Evolutionary conservation across 352 stramenopile genomes (phyloP).

Genomic region (Globisporangium uncinulatum): DNA sequence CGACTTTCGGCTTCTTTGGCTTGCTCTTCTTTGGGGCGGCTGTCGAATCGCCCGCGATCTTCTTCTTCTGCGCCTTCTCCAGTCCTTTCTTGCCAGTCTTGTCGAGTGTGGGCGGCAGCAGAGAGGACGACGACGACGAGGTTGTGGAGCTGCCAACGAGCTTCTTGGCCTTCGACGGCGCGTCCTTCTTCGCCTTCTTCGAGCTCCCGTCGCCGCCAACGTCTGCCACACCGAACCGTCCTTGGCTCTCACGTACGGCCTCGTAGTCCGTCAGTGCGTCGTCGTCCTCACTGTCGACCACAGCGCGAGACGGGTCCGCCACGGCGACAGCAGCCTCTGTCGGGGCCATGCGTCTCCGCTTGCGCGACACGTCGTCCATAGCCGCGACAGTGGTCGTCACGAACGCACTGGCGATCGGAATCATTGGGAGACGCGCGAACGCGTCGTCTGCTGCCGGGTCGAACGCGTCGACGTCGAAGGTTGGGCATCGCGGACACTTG

Average conservation of each 20-base stretch:
- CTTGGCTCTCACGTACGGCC: constrained; percentile 8
- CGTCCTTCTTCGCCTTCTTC: constrained; percentile 43
- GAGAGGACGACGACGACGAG: too few relatives aligned
- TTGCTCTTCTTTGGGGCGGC: constrained; percentile 10
- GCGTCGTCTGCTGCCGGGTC: constrained; percentile 30
- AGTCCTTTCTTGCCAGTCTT: constrained; percentile 27
- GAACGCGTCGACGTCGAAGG: constrained; percentile 60
- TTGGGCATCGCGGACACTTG: constrained; percentile 55
- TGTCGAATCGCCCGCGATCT: constrained; percentile 7
- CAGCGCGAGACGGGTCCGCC: constrained; percentile 7
- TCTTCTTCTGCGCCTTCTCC: constrained; percentile 8
- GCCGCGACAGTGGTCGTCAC: constrained; percentile 41
- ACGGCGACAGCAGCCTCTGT: constrained; percentile 1
- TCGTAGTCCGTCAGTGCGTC: constrained; percentile 11
- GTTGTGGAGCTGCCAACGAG: too few relatives aligned
- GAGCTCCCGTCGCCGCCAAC: constrained; percentile 6
- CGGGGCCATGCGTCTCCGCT: constrained; percentile 30
- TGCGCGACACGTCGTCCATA: constrained; percentile 31
- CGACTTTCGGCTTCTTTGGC: constrained; percentile 9
- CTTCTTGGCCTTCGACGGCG: constrained; percentile 20
- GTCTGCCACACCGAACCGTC: constrained; percentile 9
- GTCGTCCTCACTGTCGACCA: constrained; percentile 11
- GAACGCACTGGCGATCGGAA: constrained; percentile 39
- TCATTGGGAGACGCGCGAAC: constrained; percentile 50
- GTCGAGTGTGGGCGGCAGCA: constrained; percentile 13